Base-by-base conservation (phyloP, 768 basidiomycete genomes). In the Trametes punicea region DNA sequence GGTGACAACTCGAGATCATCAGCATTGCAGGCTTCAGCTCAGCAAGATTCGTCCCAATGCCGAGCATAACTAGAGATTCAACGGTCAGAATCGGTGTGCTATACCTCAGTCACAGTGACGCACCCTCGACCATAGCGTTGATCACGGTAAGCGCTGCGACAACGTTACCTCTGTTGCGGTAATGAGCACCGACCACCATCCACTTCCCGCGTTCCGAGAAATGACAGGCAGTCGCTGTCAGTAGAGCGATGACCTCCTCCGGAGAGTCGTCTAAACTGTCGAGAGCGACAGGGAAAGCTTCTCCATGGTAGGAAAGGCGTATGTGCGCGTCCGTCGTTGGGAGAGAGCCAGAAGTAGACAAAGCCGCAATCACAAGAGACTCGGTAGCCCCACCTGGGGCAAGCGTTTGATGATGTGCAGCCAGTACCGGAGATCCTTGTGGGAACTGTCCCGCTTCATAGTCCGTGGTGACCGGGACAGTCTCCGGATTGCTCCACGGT, bases 171-270 rank as follows among this genome's bases (percentile, higher is more conserved):
- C 61, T 71, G 21, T 80, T 71, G 45, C 82, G 78, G 67, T 83
- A 84, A 59, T 75, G 72, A 1, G 76, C 80, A 6, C 70, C 82
- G 16, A 81, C 78, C 11, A 77, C 70, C 74, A 84, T 78, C 80
- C 82, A 85, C 56, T 73, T 79, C 26, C 74, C 79, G 46, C 77
- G 73, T 58, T 80, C 81, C 0, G 45, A 31, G 1, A 57, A 15
- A 11, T 49, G 20, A 41, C 75, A 75, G 5, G 69, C 67, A 2
- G 78, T 74, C 4, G 67, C 56, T 54, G 73, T 77, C 5, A 85
- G 70, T 9, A 82, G 65, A 36, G 72, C 66, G 31, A 83, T 79
- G 48, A 81, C 74, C 7, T 71, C 65, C 26, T 62, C 58, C 6
- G 79, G 77, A 54, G 49, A 51, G 21, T 51, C 62, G 41, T 23